Percentiles rank a stretch among this genome's conserved stretches.
Evolutionary conservation across 1,284 basidiomycete genomes (phyloP).

Genomic region (Thecaphora frezii): DNA sequence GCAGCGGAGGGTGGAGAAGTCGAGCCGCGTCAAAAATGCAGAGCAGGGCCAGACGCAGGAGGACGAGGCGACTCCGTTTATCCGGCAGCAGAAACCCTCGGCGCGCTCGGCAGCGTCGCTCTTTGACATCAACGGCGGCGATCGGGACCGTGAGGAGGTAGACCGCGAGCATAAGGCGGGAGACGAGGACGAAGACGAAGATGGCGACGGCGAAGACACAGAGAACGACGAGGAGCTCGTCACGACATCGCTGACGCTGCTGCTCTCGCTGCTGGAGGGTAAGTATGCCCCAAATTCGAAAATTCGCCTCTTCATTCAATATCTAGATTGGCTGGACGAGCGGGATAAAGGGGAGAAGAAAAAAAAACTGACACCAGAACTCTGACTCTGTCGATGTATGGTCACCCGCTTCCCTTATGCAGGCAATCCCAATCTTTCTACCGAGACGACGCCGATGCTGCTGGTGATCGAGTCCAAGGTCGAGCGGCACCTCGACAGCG

Average conservation of each 20-base stretch:
- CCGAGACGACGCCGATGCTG: slow-evolving; percentile 37
- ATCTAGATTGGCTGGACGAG: too few relatives aligned
- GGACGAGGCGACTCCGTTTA: slow-evolving; percentile 21
- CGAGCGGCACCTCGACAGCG: slow-evolving; percentile 29
- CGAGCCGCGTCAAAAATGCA: background rate
- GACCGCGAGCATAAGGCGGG: background rate
- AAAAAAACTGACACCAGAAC: too few relatives aligned
- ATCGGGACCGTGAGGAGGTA: too few relatives aligned
- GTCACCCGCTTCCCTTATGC: background rate
- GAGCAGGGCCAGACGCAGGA: background rate
- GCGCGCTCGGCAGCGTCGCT: slow-evolving; percentile 7
- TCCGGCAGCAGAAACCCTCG: slow-evolving; percentile 8
- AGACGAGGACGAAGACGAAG: slow-evolving; percentile 1
- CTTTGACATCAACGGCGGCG: slow-evolving; percentile 15
- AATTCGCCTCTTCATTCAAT: too few relatives aligned
- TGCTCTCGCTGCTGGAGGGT: slow-evolving; percentile 52
- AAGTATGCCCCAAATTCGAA: background rate
- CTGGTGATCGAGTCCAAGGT: slow-evolving; percentile 42
- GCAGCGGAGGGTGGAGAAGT: slow-evolving; percentile 5
- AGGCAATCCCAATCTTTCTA: slow-evolving; percentile 21
- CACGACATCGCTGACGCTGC: slow-evolving; percentile 42
- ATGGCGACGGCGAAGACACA: slow-evolving; percentile 7
- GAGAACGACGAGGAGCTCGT: slow-evolving; percentile 38
- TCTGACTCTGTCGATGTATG: too few relatives aligned
- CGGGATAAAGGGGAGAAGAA: too few relatives aligned